Conservation (phyloP, 2,329 filamentous ascomycete genomes). For the Fusarium pininemorale region DNA sequence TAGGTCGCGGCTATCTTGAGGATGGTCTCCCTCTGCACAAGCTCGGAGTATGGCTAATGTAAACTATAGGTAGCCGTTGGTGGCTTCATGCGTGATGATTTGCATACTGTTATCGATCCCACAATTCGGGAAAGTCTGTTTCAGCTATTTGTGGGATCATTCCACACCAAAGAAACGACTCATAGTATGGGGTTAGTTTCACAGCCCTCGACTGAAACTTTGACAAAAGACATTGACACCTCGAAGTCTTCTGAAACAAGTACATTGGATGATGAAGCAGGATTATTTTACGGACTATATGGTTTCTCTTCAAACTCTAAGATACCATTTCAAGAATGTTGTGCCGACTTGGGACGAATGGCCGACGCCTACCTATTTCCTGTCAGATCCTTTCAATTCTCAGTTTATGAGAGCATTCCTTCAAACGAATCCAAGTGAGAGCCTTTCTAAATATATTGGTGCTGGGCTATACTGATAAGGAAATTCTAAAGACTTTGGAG, state of each 20-base stretch:
- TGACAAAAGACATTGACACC: background rate
- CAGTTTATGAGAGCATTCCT: accelerated
- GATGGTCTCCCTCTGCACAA: background rate
- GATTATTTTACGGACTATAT: too few relatives aligned
- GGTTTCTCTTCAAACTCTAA: background rate
- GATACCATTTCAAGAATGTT: too few relatives aligned
- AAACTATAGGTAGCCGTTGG: background rate
- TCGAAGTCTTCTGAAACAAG: background rate
- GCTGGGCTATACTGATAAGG: too few relatives aligned
- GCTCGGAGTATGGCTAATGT: background rate
- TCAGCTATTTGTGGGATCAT: background rate
- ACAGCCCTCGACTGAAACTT: too few relatives aligned
- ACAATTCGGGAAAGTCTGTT: too few relatives aligned
- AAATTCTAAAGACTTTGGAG: background rate
- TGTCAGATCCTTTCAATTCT: background rate
- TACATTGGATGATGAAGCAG: background rate
- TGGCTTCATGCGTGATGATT: too few relatives aligned
- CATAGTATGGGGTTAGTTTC: background rate
- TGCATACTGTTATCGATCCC: too few relatives aligned
- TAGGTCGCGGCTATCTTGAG: background rate
- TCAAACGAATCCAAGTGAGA: background rate
- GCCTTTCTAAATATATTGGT: too few relatives aligned
- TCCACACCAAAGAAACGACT: background rate
- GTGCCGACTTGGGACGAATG: background rate
- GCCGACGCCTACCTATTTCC: accelerated